These are phyloP conservation scores for Rhynchospora pubera DNA, from an alignment of 176 grass and related monocot genomes.

Conservation along the genomic window DNA sequence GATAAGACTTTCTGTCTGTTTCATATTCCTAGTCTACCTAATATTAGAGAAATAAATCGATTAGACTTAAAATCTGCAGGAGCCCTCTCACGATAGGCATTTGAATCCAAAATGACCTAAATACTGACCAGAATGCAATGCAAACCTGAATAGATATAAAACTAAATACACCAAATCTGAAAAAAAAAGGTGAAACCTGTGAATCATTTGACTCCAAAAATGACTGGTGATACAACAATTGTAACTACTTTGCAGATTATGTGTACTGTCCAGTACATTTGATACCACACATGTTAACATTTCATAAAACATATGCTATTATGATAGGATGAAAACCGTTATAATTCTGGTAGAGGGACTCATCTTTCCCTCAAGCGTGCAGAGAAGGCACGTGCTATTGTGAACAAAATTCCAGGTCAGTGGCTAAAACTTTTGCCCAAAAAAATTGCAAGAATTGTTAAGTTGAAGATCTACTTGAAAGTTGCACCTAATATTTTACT, in stretches of 20 bases:
- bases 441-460: background rate
- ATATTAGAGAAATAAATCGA: background rate
- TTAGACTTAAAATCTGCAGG: background rate
- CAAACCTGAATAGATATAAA: too few species aligned
- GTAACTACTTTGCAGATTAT: too few species aligned
- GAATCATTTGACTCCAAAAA: too few species aligned
- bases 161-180: too few species aligned
- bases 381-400: constrained; percentile 70
- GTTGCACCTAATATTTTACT: background rate
- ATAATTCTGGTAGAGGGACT: constrained; percentile 78
- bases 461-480: background rate
- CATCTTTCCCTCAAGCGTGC: constrained; percentile 86
- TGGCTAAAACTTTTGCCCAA: background rate
- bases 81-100: background rate
- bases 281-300: too few species aligned
- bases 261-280: too few species aligned
- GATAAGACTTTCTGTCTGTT: background rate
- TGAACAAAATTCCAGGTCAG: constrained; percentile 86
- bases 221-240: too few species aligned
- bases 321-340: constrained; percentile 77
- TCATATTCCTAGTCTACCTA: background rate
- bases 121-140: background rate
- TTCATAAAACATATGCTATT: background rate
- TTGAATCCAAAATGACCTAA: background rate
- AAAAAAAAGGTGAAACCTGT: too few species aligned